These are phyloP conservation scores for Colletotrichum euphorbiae DNA, from an alignment of 2,329 filamentous ascomycete species.

Conservation along the genomic window DNA sequence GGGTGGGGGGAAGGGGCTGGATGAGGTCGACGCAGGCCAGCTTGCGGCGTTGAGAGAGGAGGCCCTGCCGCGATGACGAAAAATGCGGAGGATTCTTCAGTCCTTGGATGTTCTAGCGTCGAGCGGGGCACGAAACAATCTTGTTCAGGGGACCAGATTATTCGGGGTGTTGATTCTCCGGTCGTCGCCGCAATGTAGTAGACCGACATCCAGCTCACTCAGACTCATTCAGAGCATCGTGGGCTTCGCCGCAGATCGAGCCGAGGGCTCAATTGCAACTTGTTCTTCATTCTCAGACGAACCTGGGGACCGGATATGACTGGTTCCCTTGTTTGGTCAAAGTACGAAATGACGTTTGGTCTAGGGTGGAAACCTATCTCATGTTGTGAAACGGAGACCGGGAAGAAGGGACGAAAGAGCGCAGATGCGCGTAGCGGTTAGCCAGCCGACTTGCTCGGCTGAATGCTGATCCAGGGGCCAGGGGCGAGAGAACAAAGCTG, in stretches of 20 bases:
- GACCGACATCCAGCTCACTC: no score
- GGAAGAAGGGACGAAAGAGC: no score
- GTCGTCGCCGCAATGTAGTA: not conserved
- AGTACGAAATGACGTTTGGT: not conserved
- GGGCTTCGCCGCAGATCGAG: no score
- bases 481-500: no score
- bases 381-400: no score
- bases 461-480: no score
- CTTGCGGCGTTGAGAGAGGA: not conserved
- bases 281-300: slow-evolving; percentile 7
- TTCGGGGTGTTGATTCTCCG: not conserved
- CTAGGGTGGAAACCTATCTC: no score
- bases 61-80: slow-evolving; percentile 8
- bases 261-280: slow-evolving; percentile 3
- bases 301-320: slow-evolving; percentile 7
- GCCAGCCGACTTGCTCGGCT: no score
- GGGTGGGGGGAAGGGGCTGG: not conserved
- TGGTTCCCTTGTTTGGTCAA: slow-evolving; percentile 14
- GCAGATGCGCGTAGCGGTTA: no score
- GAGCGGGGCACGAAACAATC: not conserved
- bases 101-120: not conserved
- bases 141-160: not conserved
- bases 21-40: not conserved
- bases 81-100: not conserved
- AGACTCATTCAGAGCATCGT: no score